A percentile compares a stretch with the other conserved stretches of the same genome.
phyloP scores from a whole-genome alignment of 805 yeast species.

The Candida corydali region DNA sequence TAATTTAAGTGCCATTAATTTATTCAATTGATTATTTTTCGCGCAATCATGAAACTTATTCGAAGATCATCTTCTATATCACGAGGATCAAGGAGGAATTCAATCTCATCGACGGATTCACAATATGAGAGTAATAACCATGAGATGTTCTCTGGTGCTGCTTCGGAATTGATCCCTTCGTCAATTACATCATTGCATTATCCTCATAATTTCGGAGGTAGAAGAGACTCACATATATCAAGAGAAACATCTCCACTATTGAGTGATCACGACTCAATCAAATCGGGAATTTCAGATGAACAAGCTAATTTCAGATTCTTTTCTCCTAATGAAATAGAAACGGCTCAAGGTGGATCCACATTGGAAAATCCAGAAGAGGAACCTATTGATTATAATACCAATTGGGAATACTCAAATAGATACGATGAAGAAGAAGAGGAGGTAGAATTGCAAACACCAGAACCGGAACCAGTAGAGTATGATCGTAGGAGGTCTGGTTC shows the following conservation, averaged over 20 bases:
- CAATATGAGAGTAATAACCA: conserved; percentile 54
- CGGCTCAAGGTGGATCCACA: conserved; percentile 86
- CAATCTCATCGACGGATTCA: conserved; percentile 31
- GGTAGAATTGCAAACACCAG: conserved; percentile 8
- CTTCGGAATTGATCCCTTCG: conserved; percentile 70
- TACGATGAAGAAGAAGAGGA: conserved; percentile 13
- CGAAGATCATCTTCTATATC: conserved; percentile 23
- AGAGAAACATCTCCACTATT: conserved; percentile 35
- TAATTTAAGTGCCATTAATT: conserved; percentile 17
- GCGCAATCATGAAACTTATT: conserved; percentile 4
- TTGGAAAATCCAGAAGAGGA: conserved; percentile 52
- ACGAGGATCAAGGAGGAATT: conserved; percentile 27
- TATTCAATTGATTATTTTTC: conserved; percentile 3
- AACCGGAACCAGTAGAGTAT: conserved; percentile 26
- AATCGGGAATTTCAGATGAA: conserved; percentile 34
- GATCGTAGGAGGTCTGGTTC: conserved; percentile 22
- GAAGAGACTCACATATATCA: conserved; percentile 16
- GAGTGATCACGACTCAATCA: conserved; percentile 20
- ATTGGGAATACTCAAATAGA: conserved; percentile 66
- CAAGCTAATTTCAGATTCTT: conserved; percentile 68
- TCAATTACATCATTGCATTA: conserved; percentile 76
- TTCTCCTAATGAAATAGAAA: conserved; percentile 74
- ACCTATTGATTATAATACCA: conserved; percentile 66
- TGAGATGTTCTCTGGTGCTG: conserved; percentile 77
- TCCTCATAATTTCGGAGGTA: conserved; percentile 47